A percentile compares a stretch with the other conserved stretches of the same genome.
Conservation (phyloP, 106 monocot genomes). For the Vanilla planifolia region DNA sequence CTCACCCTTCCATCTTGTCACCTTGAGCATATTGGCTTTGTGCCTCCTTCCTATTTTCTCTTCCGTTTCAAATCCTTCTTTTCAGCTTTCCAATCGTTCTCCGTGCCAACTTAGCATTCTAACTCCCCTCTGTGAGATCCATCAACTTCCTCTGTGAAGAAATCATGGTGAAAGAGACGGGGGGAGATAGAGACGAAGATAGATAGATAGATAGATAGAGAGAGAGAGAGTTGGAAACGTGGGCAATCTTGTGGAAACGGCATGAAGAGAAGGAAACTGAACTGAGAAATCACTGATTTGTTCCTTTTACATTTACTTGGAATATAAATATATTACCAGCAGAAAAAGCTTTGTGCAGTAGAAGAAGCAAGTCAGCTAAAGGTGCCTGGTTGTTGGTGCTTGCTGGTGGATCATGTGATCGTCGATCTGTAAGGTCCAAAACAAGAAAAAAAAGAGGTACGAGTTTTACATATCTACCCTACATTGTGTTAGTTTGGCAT, state of each 20-base stretch:
- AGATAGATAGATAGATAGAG: conserved; percentile 1
- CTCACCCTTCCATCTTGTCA: conserved; percentile 69
- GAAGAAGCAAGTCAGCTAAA: conserved; percentile 1
- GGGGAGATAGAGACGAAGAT: neutral
- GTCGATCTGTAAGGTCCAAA: neutral
- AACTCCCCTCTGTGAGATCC: neutral
- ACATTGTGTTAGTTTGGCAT: too few relatives aligned
- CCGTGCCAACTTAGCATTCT: neutral
- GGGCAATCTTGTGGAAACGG: conserved; percentile 9
- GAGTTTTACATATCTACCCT: too few relatives aligned
- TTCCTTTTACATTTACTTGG: neutral
- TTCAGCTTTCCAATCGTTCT: neutral
- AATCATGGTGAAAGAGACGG: neutral
- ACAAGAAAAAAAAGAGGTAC: neutral
- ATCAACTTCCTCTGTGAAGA: neutral
- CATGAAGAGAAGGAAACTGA: conserved; percentile 4
- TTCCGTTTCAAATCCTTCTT: neutral
- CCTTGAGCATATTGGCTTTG: conserved; percentile 62
- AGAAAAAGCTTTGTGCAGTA: too few relatives aligned
- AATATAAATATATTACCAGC: neutral
- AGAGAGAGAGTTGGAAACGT: neutral
- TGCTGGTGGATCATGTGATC: conserved; percentile 8
- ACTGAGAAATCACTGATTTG: neutral
- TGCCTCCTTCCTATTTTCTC: neutral
- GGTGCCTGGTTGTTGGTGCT: neutral